Evolutionary conservation across 176 grass and related monocot species (phyloP).

Genomic region (Cenchrus purpureus): DNA sequence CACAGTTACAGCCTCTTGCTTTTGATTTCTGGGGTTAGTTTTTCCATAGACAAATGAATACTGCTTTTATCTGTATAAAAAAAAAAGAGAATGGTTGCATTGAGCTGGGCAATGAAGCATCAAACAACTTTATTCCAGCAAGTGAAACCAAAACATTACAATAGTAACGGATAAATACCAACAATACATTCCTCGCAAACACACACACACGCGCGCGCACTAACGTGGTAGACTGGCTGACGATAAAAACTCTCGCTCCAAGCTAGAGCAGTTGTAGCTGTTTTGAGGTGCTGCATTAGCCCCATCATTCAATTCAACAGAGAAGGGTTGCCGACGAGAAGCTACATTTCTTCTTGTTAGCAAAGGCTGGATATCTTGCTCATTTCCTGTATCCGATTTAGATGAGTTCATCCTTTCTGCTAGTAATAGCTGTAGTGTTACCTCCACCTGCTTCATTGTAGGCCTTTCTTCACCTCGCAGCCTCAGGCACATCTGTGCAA

Average conservation of each 20-base stretch:
- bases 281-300: neutral
- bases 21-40: neutral
- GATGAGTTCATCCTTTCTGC: neutral
- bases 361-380: neutral
- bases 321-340: neutral
- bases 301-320: neutral
- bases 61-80: too few relatives aligned
- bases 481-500: constrained; percentile 1
- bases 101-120: too few relatives aligned
- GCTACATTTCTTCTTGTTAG: neutral
- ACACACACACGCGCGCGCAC: neutral
- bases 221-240: constrained; percentile 16
- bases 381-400: neutral
- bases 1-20: too few relatives aligned
- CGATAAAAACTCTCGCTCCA: neutral
- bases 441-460: neutral
- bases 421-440: neutral
- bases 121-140: neutral
- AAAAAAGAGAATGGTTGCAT: too few relatives aligned
- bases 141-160: neutral
- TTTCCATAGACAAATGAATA: neutral
- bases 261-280: neutral
- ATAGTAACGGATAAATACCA: too few relatives aligned
- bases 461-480: neutral
- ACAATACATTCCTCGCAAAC: too few relatives aligned